Percentiles rank a stretch among this genome's conserved stretches.
phyloP scores from a whole-genome alignment of 495 filamentous ascomycete genomes.

The Hypoxylon lenormandii region DNA sequence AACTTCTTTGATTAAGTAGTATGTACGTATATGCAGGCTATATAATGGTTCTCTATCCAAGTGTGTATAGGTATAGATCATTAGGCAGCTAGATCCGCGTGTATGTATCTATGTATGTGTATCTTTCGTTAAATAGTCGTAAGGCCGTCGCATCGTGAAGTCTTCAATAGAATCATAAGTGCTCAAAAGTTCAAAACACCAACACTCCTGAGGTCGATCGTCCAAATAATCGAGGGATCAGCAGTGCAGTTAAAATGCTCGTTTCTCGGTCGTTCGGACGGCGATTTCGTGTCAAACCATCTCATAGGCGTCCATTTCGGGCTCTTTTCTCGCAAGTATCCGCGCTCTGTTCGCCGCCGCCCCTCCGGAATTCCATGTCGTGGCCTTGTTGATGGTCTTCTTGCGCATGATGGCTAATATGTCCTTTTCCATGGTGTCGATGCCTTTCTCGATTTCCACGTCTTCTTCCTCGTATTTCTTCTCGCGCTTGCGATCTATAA shows the following conservation, averaged over 20 bases:
- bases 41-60: constrained; percentile 28
- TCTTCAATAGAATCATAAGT: constrained; percentile 26
- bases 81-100: constrained; percentile 3
- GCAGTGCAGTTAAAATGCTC: background rate
- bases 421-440: constrained; percentile 65
- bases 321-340: background rate
- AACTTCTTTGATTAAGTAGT: constrained; percentile 22
- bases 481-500: constrained; percentile 62
- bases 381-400: constrained; percentile 64
- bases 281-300: constrained; percentile 8
- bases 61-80: constrained; percentile 5
- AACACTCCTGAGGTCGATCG: background rate
- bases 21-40: constrained; percentile 20
- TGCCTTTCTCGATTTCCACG: constrained; percentile 62
- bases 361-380: constrained; percentile 57
- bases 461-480: constrained; percentile 60
- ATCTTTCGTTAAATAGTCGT: constrained; percentile 38
- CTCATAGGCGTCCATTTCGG: constrained; percentile 1
- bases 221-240: constrained; percentile 2
- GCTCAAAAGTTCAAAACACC: constrained; percentile 17
- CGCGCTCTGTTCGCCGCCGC: constrained; percentile 6
- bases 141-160: constrained; percentile 35
- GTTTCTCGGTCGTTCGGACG: background rate
- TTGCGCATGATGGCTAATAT: constrained; percentile 66
- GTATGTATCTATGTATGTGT: constrained; percentile 12